Conservation (phyloP, 257 asterid genomes). For the Solanum pinnatisectum region DNA sequence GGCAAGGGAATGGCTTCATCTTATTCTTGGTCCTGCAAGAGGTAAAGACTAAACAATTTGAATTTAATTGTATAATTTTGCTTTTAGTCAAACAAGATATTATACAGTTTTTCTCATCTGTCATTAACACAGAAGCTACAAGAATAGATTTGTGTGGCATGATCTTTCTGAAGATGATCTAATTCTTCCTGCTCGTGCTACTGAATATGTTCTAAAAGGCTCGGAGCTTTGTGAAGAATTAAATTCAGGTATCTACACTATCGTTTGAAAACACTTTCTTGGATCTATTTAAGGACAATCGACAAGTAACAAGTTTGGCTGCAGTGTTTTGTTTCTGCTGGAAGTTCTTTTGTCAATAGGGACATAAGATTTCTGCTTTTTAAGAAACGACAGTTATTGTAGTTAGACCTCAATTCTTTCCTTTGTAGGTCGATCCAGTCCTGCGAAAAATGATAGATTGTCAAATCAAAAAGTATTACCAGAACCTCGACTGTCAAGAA, state of each 20-base stretch:
- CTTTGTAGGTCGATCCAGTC: slow-evolving; percentile 51
- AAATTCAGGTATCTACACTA: slow-evolving; percentile 13
- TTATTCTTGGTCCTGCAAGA: slow-evolving; percentile 98
- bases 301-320: neutral
- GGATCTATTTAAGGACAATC: neutral
- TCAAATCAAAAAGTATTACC: slow-evolving; percentile 60
- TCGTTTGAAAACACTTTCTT: too few species aligned
- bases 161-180: slow-evolving; percentile 82
- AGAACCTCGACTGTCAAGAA: slow-evolving; percentile 67
- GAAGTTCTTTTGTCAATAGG: too few species aligned
- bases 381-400: neutral
- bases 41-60: slow-evolving; percentile 32
- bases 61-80: neutral
- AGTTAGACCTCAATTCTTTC: neutral
- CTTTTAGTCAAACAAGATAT: neutral
- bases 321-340: neutral
- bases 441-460: slow-evolving; percentile 31
- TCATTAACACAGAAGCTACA: slow-evolving; percentile 56
- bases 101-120: neutral
- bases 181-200: slow-evolving; percentile 75
- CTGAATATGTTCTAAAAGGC: slow-evolving; percentile 89
- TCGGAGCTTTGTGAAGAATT: slow-evolving; percentile 82
- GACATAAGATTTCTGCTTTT: slow-evolving; percentile 4
- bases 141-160: slow-evolving; percentile 90
- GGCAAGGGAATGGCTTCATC: slow-evolving; percentile 91